Conservation (phyloP, 495 filamentous ascomycete genomes). For the Lophium mytilinum region DNA sequence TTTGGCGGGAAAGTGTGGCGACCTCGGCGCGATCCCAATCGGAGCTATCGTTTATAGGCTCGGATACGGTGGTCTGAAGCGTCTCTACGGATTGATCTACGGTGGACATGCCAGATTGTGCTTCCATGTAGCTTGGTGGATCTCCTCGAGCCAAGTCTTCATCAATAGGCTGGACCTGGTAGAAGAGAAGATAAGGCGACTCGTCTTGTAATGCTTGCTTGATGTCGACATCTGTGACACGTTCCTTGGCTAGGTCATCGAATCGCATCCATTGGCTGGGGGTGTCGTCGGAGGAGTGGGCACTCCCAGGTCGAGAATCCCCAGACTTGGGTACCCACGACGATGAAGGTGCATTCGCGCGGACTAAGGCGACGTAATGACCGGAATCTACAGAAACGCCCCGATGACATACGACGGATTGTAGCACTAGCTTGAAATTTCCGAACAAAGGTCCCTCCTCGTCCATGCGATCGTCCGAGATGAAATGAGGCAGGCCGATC, state of each 20-base stretch:
- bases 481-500: constrained; percentile 81
- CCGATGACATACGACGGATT: constrained; percentile 85
- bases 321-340: background rate
- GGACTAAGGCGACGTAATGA: constrained; percentile 80
- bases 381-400: constrained; percentile 84
- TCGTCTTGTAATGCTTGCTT: constrained; percentile 69
- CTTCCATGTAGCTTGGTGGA: constrained; percentile 44
- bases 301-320: constrained; percentile 1
- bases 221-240: constrained; percentile 70
- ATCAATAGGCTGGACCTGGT: constrained; percentile 82
- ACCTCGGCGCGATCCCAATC: constrained; percentile 7
- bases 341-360: constrained; percentile 42
- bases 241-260: constrained; percentile 68
- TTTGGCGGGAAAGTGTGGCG: background rate
- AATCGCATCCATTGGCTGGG: constrained; percentile 74
- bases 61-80: constrained; percentile 12
- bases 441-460: constrained; percentile 58
- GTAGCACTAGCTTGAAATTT: constrained; percentile 83
- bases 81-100: constrained; percentile 39
- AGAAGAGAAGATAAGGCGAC: constrained; percentile 90
- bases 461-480: constrained; percentile 64
- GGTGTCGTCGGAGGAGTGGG: constrained; percentile 37
- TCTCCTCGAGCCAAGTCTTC: constrained; percentile 46
- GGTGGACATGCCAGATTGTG: constrained; percentile 44
- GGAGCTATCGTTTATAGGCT: background rate